Evolutionary conservation across 768 basidiomycete genomes (phyloP).

Genomic region (Pleurotus djamor): DNA sequence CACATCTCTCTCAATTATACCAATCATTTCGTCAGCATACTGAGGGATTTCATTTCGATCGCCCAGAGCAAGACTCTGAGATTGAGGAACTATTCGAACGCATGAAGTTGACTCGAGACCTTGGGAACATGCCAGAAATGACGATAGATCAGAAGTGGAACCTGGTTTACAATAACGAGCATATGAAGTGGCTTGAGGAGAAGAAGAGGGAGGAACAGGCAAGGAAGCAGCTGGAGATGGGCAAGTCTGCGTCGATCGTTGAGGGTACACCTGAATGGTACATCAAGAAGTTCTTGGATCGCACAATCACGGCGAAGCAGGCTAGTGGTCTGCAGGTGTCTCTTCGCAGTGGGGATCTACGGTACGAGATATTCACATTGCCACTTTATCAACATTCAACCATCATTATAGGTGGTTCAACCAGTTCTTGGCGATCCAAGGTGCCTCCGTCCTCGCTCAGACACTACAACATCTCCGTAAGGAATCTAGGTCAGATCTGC

Average conservation of each 20-base stretch:
- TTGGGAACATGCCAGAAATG: slow-evolving; percentile 58
- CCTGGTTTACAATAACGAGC: slow-evolving; percentile 82
- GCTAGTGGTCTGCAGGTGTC: slow-evolving; percentile 75
- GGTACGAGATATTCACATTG: slow-evolving; percentile 41
- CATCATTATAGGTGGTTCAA: slow-evolving; percentile 66
- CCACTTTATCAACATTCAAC: slow-evolving; percentile 14
- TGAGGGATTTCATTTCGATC: slow-evolving; percentile 68
- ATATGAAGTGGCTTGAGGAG: slow-evolving; percentile 75
- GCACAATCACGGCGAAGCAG: slow-evolving; percentile 79
- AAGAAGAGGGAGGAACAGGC: slow-evolving; percentile 61
- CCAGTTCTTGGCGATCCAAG: slow-evolving; percentile 71
- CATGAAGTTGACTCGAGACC: slow-evolving; percentile 67
- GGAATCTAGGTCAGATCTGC: slow-evolving; percentile 59
- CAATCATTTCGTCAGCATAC: background rate
- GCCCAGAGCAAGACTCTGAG: slow-evolving; percentile 74
- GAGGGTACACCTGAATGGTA: slow-evolving; percentile 91
- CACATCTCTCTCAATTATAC: slow-evolving; percentile 8
- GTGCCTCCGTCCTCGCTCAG: slow-evolving; percentile 84
- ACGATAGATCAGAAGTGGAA: slow-evolving; percentile 88
- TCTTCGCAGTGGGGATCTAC: slow-evolving; percentile 76
- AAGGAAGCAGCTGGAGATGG: slow-evolving; percentile 57
- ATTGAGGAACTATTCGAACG: slow-evolving; percentile 81
- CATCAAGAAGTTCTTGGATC: slow-evolving; percentile 86
- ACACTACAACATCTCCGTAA: slow-evolving; percentile 73
- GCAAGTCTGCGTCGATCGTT: slow-evolving; percentile 48